Percentiles rank a stretch among this genome's conserved stretches.
These are phyloP conservation scores for Vitis rotundifolia DNA, from an alignment of 164 flowering plant genomes.

Conservation along the genomic window DNA sequence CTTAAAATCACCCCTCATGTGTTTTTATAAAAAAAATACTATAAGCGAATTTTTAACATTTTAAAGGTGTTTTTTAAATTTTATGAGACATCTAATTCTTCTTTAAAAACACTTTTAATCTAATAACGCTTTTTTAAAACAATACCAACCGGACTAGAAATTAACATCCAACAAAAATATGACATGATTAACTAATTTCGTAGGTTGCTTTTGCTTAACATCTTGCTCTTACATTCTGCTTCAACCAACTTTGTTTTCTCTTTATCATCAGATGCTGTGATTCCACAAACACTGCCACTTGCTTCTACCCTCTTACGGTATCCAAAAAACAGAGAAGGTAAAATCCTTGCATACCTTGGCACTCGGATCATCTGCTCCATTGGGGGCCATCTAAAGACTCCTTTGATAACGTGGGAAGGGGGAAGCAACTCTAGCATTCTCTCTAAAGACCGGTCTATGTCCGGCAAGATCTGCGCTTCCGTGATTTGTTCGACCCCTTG, in stretches of 20 bases:
- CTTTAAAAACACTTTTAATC: too few relatives aligned
- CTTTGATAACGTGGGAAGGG: slow-evolving; percentile 28
- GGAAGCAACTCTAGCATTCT: slow-evolving; percentile 5
- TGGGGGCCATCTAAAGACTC: slow-evolving; percentile 22
- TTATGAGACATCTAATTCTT: too few relatives aligned
- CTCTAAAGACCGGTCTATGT: slow-evolving; percentile 10
- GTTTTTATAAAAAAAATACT: too few relatives aligned
- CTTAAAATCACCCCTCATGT: too few relatives aligned
- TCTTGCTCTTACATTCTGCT: not conserved
- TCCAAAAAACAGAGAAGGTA: not conserved
- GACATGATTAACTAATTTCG: too few relatives aligned
- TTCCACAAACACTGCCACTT: not conserved
- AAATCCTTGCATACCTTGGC: not conserved
- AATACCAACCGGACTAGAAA: too few relatives aligned
- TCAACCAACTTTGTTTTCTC: not conserved
- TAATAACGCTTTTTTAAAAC: too few relatives aligned
- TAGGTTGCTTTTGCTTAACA: not conserved
- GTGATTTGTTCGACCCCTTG: slow-evolving; percentile 24
- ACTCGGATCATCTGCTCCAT: not conserved
- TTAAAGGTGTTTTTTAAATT: too few relatives aligned
- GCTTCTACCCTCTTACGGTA: not conserved
- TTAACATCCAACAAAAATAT: too few relatives aligned
- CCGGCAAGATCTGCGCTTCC: slow-evolving; percentile 28
- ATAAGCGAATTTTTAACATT: too few relatives aligned
- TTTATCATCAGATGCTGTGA: not conserved